Percentiles rank a stretch among this genome's conserved stretches.
phyloP scores from a whole-genome alignment of 345 rosid genomes.

The Carallia pectinifolia region DNA sequence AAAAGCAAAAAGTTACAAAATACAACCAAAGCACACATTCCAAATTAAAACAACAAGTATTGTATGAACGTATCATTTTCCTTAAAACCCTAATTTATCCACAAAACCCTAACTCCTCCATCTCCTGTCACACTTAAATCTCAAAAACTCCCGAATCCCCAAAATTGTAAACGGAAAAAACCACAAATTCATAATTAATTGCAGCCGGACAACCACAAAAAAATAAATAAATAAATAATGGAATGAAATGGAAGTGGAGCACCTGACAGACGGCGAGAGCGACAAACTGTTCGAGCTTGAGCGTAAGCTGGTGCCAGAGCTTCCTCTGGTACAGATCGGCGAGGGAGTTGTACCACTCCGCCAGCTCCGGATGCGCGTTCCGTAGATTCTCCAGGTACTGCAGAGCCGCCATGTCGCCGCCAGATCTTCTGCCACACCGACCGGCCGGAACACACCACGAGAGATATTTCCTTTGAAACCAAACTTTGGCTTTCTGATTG shows the following conservation, averaged over 20 bases:
- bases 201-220: no score
- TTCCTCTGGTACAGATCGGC: constrained; percentile 97
- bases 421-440: no score
- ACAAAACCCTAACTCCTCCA: background rate
- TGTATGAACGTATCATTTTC: background rate
- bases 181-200: no score
- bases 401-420: constrained; percentile 72
- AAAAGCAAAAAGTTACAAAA: no score
- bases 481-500: no score
- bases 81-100: background rate
- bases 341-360: constrained; percentile 86
- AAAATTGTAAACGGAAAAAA: background rate
- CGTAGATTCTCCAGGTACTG: constrained; percentile 74
- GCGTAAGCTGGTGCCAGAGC: constrained; percentile 99
- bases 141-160: background rate
- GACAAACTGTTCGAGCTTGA: constrained; percentile 95
- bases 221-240: no score
- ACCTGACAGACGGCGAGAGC: constrained; percentile 88
- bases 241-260: background rate
- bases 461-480: no score
- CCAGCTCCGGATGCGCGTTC: constrained; percentile 70
- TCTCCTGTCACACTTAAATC: no score
- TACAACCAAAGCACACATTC: no score
- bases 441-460: no score
- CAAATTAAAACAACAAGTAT: background rate